A percentile compares a stretch with the other conserved stretches of the same genome.
phyloP scores from a whole-genome alignment of 2,329 filamentous ascomycete species.

The Beauveria scarabaeidicola region DNA sequence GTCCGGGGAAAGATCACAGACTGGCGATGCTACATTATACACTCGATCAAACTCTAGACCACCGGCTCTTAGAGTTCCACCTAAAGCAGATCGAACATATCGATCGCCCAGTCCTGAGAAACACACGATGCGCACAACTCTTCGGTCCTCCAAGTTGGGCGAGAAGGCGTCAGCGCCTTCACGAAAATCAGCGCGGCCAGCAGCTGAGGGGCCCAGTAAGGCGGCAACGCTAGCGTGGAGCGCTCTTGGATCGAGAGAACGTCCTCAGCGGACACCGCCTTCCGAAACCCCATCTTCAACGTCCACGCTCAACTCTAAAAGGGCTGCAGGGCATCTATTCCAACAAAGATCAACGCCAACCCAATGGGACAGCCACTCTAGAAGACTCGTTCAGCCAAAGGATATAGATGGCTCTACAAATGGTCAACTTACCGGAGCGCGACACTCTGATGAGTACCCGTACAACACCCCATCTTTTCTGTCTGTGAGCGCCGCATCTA shows the following conservation, averaged over 20 bases:
- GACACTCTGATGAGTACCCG: constrained; percentile 33
- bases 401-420: constrained; percentile 22
- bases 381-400: constrained; percentile 37
- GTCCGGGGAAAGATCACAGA: constrained; percentile 24
- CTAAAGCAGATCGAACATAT: constrained; percentile 29
- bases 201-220: constrained; percentile 49
- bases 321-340: constrained; percentile 24
- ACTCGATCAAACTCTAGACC: constrained; percentile 14
- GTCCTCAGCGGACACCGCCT: constrained; percentile 19
- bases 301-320: constrained; percentile 17
- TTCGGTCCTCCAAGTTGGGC: constrained; percentile 40
- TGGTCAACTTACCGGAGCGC: constrained; percentile 20
- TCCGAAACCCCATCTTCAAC: constrained; percentile 18
- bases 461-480: constrained; percentile 35
- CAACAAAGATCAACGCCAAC: constrained; percentile 25
- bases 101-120: constrained; percentile 52
- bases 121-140: constrained; percentile 53
- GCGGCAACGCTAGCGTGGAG: constrained; percentile 58
- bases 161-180: constrained; percentile 33
- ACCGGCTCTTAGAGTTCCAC: constrained; percentile 25
- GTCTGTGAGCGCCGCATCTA: constrained; percentile 49
- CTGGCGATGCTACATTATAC: constrained; percentile 5
- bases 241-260: constrained; percentile 34
- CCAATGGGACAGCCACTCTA: constrained; percentile 48
- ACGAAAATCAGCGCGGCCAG: constrained; percentile 33